Percentiles rank a stretch among this genome's conserved stretches.
Conservation (phyloP, 768 basidiomycete species). For the Lactifluus echinatus region DNA sequence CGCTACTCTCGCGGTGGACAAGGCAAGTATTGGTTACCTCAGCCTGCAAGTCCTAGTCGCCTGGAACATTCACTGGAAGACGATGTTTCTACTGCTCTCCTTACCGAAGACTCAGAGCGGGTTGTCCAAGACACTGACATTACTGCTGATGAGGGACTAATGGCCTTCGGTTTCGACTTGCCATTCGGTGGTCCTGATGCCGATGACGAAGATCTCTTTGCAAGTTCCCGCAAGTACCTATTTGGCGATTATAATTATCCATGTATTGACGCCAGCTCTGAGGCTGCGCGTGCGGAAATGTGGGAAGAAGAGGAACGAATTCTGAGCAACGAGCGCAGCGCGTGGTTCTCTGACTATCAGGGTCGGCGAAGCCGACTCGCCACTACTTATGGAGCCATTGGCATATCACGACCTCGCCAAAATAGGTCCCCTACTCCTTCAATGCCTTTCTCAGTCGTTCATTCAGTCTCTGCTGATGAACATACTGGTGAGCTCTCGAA, state of each 20-base stretch:
- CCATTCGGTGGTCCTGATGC: slow-evolving; percentile 64
- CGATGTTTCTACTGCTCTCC: slow-evolving; percentile 61
- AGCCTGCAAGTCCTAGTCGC: slow-evolving; percentile 37
- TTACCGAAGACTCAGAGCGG: slow-evolving; percentile 51
- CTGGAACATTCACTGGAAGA: slow-evolving; percentile 41
- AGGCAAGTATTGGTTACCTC: slow-evolving; percentile 93
- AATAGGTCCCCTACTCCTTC: slow-evolving; percentile 1
- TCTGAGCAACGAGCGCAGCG: slow-evolving; percentile 62
- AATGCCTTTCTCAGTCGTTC: slow-evolving; percentile 29
- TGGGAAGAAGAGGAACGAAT: slow-evolving; percentile 87
- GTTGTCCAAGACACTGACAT: slow-evolving; percentile 61
- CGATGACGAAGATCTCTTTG: slow-evolving; percentile 68
- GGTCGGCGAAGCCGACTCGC: slow-evolving; percentile 28
- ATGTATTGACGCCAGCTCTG: slow-evolving; percentile 78
- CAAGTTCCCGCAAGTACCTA: slow-evolving; percentile 65
- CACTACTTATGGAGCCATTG: slow-evolving; percentile 52
- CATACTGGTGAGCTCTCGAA: slow-evolving; percentile 29
- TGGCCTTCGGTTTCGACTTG: slow-evolving; percentile 42
- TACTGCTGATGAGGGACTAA: slow-evolving; percentile 44
- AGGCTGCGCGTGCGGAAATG: slow-evolving; percentile 52
- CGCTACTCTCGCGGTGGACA: slow-evolving; percentile 88
- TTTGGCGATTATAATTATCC: slow-evolving; percentile 93
- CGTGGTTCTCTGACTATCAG: slow-evolving; percentile 57
- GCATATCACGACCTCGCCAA: slow-evolving; percentile 3
- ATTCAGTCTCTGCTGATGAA: slow-evolving; percentile 38